A percentile compares a stretch with the other conserved stretches of the same genome.
phyloP scores from a whole-genome alignment of 1,284 basidiomycete species.

The Naganishia albida region DNA sequence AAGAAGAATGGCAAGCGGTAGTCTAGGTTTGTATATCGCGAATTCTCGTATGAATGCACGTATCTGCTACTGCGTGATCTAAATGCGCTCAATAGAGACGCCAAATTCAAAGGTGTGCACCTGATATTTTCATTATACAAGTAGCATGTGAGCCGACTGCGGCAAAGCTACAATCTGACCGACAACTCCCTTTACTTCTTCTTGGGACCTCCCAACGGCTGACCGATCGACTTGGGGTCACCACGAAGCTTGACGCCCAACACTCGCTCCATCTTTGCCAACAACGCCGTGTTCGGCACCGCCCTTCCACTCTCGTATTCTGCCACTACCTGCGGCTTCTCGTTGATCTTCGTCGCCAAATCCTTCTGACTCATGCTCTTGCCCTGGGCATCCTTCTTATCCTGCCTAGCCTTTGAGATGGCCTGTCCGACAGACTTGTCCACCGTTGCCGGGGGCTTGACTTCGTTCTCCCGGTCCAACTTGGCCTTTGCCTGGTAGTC shows the following conservation, averaged over 20 bases:
- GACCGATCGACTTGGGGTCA: slow-evolving; percentile 54
- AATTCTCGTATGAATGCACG: no score
- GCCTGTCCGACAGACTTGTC: slow-evolving; percentile 62
- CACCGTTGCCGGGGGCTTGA: slow-evolving; percentile 88
- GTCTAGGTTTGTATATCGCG: slow-evolving; percentile 2
- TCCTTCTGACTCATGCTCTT: slow-evolving; percentile 78
- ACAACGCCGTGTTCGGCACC: slow-evolving; percentile 83
- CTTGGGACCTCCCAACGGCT: slow-evolving; percentile 47
- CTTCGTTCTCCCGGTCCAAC: slow-evolving; percentile 93
- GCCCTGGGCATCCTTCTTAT: slow-evolving; percentile 53
- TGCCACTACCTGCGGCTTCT: slow-evolving; percentile 53
- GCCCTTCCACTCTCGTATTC: slow-evolving; percentile 91
- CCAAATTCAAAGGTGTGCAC: background rate
- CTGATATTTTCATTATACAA: slow-evolving; percentile 22
- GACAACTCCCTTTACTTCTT: slow-evolving; percentile 28
- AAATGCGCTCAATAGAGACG: no score
- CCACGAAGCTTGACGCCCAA: slow-evolving; percentile 92
- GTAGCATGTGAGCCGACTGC: slow-evolving; percentile 7
- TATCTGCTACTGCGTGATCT: background rate
- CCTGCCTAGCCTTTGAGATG: slow-evolving; percentile 79
- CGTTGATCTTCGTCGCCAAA: slow-evolving; percentile 66
- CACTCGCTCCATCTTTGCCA: slow-evolving; percentile 86
- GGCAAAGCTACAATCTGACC: slow-evolving; percentile 6
- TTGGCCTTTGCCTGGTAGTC: slow-evolving; percentile 93
- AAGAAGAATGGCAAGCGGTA: slow-evolving; percentile 29